Evolutionary conservation across 768 basidiomycete species (phyloP).

Genomic region (Suillus hirtellus): DNA sequence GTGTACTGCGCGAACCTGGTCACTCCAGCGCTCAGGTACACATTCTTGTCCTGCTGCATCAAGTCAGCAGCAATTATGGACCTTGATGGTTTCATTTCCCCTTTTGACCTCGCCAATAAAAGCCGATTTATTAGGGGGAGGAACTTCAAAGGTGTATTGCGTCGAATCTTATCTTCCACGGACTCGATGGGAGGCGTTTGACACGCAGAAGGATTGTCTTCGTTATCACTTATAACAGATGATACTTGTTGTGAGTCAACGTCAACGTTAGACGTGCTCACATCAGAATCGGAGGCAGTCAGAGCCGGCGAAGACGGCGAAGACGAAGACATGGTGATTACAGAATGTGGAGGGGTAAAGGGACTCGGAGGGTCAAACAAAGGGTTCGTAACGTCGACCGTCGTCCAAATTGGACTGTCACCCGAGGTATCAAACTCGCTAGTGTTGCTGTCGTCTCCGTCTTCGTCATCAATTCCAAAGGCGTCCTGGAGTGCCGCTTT

Average conservation of each 20-base stretch:
- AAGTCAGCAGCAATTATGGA: constrained; percentile 40
- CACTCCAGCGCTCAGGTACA: constrained; percentile 30
- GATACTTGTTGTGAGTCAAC: constrained; percentile 5
- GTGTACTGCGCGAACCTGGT: constrained; percentile 28
- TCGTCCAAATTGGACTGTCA: background rate
- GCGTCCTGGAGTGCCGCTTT: constrained; percentile 9
- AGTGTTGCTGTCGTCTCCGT: background rate
- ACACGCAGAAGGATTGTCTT: constrained; percentile 8
- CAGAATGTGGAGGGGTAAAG: background rate
- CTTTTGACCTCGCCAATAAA: constrained; percentile 28
- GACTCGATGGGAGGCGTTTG: constrained; percentile 1
- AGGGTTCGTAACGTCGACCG: background rate
- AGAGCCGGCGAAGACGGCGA: background rate
- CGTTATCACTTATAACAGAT: constrained; percentile 8
- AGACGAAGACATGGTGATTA: background rate
- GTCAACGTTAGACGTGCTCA: constrained; percentile 1
- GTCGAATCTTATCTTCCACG: constrained; percentile 13
- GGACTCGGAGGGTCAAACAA: background rate
- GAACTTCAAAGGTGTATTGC: constrained; percentile 30
- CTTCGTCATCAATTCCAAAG: constrained; percentile 11
- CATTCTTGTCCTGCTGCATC: constrained; percentile 23
- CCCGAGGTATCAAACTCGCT: background rate
- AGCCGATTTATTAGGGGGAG: constrained; percentile 27
- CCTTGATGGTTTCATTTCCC: constrained; percentile 37
- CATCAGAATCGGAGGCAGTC: background rate